Conservation (phyloP, 2,329 filamentous ascomycete genomes). For the Monosporascus ibericus region DNA sequence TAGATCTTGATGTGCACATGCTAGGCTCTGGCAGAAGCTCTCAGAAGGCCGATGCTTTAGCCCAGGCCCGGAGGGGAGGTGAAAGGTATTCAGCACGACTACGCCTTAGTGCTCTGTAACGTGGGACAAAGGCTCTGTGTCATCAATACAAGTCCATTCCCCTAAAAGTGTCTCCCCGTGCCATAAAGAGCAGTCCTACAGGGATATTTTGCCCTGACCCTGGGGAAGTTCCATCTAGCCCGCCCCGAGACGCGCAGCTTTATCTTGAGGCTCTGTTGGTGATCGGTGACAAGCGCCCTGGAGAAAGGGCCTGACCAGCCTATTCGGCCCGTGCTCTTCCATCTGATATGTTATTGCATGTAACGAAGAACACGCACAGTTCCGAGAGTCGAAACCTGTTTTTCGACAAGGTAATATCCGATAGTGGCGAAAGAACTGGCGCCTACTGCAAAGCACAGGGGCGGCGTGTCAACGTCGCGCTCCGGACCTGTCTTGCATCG, state of each 20-base stretch:
- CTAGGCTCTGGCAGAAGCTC: constrained; percentile 3
- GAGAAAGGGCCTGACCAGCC: not conserved
- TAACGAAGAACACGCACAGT: not conserved
- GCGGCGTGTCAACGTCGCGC: not conserved
- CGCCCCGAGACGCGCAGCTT: not conserved
- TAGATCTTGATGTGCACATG: constrained; percentile 3
- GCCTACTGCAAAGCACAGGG: not conserved
- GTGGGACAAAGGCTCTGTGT: constrained; percentile 18
- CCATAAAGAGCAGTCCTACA: not conserved
- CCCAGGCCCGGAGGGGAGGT: not conserved
- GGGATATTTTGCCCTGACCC: not conserved
- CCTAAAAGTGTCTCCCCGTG: constrained; percentile 2
- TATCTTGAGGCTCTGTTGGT: not conserved
- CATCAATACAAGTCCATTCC: constrained; percentile 11
- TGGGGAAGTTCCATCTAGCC: not conserved
- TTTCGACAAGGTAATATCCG: not conserved
- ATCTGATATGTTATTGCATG: not conserved
- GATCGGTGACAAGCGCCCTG: not conserved
- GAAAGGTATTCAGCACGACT: not conserved
- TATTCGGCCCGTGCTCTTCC: not conserved
- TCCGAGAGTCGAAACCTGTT: not conserved
- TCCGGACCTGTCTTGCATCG: not conserved
- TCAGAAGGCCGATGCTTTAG: constrained; percentile 14
- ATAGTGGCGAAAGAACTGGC: not conserved
- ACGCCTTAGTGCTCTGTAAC: constrained; percentile 18